Percentiles rank a stretch among this genome's conserved stretches.
These are phyloP conservation scores for Diaporthe citri DNA, from an alignment of 2,329 filamentous ascomycete species.

Conservation along the genomic window DNA sequence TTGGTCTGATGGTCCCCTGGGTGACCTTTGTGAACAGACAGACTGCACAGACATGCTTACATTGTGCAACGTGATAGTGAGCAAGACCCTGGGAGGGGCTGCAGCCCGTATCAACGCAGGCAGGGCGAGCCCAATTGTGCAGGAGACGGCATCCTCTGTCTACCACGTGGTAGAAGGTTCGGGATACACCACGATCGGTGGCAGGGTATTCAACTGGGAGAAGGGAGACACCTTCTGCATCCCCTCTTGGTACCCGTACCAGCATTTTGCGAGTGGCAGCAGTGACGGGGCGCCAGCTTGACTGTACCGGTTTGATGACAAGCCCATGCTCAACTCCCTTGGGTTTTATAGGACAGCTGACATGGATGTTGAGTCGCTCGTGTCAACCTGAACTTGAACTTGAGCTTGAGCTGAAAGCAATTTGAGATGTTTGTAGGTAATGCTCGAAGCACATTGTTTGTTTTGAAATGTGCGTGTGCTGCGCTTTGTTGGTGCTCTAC, in stretches of 20 bases:
- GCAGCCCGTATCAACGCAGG: slow-evolving; percentile 59
- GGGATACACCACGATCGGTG: slow-evolving; percentile 56
- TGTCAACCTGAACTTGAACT: slow-evolving; percentile 43
- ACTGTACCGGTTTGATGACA: slow-evolving; percentile 67
- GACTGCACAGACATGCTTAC: background rate
- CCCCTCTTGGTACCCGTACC: slow-evolving; percentile 63
- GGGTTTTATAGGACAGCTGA: slow-evolving; percentile 61
- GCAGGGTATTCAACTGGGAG: slow-evolving; percentile 56
- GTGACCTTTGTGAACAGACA: too few relatives aligned
- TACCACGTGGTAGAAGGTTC: slow-evolving; percentile 65
- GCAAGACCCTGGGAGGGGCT: slow-evolving; percentile 59
- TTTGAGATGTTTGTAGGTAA: background rate
- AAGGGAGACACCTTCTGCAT: slow-evolving; percentile 67
- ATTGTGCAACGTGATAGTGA: slow-evolving; percentile 48
- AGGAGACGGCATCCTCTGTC: slow-evolving; percentile 65
- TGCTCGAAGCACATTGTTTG: background rate
- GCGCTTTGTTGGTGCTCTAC: background rate
- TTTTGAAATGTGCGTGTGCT: background rate
- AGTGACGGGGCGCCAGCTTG: slow-evolving; percentile 54
- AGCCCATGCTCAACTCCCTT: slow-evolving; percentile 64
- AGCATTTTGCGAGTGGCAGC: slow-evolving; percentile 57
- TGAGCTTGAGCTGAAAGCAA: background rate
- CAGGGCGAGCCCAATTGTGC: slow-evolving; percentile 51
- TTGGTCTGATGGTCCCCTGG: background rate
- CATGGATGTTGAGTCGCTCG: slow-evolving; percentile 55